Evolutionary conservation across 148 eudicot species (phyloP).

Genomic region (Silene conica): DNA sequence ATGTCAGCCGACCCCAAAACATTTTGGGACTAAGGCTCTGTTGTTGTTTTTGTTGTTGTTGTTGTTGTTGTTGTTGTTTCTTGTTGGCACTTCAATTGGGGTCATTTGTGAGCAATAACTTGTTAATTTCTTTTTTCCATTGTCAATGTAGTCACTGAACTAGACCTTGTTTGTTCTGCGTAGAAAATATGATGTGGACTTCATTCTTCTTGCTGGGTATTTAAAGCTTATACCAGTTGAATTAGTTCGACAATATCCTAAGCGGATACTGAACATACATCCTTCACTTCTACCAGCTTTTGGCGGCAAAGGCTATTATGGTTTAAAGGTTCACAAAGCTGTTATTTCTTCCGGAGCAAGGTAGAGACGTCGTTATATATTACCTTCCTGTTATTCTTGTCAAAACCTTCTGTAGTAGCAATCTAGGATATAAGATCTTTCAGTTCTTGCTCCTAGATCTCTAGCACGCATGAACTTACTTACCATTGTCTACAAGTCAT

Average conservation of each 20-base stretch:
- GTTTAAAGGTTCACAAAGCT: conserved; percentile 86
- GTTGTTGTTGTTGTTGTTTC: too few species aligned
- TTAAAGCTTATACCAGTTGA: conserved; percentile 62
- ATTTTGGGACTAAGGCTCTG: too few species aligned
- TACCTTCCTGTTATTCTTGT: not conserved
- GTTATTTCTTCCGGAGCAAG: conserved; percentile 95
- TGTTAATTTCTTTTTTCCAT: not conserved
- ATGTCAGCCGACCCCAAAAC: too few species aligned
- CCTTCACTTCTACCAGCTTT: conserved; percentile 95
- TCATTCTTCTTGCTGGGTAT: conserved; percentile 49
- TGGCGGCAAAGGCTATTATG: conserved; percentile 95
- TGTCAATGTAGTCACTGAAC: not conserved
- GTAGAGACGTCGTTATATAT: conserved; percentile 31
- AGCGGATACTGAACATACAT: conserved; percentile 76
- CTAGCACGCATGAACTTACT: not conserved
- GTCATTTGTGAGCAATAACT: not conserved
- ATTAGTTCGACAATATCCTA: conserved; percentile 69
- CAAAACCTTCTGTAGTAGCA: not conserved
- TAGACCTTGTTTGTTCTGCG: not conserved
- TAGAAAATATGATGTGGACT: conserved; percentile 35
- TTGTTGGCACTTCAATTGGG: not conserved
- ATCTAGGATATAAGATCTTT: not conserved
- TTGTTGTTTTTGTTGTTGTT: too few species aligned
- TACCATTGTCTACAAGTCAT: not conserved
- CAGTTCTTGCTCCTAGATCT: not conserved